Percentiles rank a stretch among this genome's conserved stretches.
Evolutionary conservation across 2,329 filamentous ascomycete species (phyloP).

Genomic region (Ustulina deusta): DNA sequence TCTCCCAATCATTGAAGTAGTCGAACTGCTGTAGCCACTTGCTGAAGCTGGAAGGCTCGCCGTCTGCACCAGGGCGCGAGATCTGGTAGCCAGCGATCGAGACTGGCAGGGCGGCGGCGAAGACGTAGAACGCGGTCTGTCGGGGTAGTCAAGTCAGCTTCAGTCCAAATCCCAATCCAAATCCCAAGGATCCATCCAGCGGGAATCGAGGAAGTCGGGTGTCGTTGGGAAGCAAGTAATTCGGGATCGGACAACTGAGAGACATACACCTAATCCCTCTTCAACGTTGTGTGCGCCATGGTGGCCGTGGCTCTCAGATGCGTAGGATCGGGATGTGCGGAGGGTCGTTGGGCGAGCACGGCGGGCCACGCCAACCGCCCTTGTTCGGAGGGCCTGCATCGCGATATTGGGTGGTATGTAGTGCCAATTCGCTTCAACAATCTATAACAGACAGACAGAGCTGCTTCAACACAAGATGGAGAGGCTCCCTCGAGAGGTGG

Average conservation of each 20-base stretch:
- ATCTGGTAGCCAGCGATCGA: constrained; percentile 62
- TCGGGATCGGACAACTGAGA: background rate
- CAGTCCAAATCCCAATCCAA: constrained; percentile 4
- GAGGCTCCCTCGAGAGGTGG: constrained; percentile 43
- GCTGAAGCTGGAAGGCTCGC: constrained; percentile 61
- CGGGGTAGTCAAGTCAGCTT: constrained; percentile 17
- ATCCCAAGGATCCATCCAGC: background rate
- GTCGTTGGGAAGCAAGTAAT: background rate
- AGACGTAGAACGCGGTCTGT: constrained; percentile 63
- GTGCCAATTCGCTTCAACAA: constrained; percentile 47
- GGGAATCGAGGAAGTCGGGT: background rate
- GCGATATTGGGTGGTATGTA: constrained; percentile 35
- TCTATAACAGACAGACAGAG: constrained; percentile 33
- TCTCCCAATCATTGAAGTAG: constrained; percentile 63
- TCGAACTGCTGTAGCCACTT: constrained; percentile 61
- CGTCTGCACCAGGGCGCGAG: constrained; percentile 61
- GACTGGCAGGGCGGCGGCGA: constrained; percentile 59
- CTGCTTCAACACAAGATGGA: constrained; percentile 38
- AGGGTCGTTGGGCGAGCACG: constrained; percentile 51
- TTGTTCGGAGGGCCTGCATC: constrained; percentile 58
- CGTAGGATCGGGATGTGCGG: constrained; percentile 62
- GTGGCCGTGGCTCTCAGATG: constrained; percentile 63
- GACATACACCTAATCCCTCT: constrained; percentile 69
- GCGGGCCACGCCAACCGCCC: constrained; percentile 57
- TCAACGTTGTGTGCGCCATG: constrained; percentile 56